Evolutionary conservation across 192 early-diverging fungal species (phyloP).

Genomic region (Fimicolochytrium jonesii): DNA sequence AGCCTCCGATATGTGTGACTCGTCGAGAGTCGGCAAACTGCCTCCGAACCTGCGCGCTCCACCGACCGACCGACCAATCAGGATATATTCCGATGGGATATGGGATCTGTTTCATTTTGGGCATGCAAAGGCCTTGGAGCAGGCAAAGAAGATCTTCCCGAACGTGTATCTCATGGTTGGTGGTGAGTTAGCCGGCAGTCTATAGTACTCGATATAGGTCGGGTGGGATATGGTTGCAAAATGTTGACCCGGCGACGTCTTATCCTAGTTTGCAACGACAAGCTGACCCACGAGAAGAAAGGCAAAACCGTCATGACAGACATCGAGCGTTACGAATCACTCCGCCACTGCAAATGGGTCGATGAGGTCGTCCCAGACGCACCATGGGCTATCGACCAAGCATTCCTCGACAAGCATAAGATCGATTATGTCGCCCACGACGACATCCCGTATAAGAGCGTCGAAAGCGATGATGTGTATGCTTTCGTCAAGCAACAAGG

Average conservation of each 20-base stretch:
- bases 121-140: slow-evolving; percentile 73
- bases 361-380: slow-evolving; percentile 86
- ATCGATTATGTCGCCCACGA: slow-evolving; percentile 91
- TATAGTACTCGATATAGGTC: too few relatives aligned
- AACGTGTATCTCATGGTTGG: slow-evolving; percentile 75
- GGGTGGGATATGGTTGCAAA: too few relatives aligned
- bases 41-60: slow-evolving; percentile 20
- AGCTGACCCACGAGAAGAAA: slow-evolving; percentile 30
- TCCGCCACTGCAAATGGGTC: slow-evolving; percentile 91
- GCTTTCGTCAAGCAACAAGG: slow-evolving; percentile 89
- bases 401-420: slow-evolving; percentile 72
- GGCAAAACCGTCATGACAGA: slow-evolving; percentile 91
- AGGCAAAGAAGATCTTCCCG: slow-evolving; percentile 76
- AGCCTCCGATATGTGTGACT: slow-evolving; percentile 10
- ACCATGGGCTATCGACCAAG: slow-evolving; percentile 74
- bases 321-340: slow-evolving; percentile 84
- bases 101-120: slow-evolving; percentile 84
- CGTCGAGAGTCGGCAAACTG: neutral
- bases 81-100: slow-evolving; percentile 85
- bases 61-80: slow-evolving; percentile 40
- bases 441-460: slow-evolving; percentile 85
- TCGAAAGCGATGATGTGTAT: slow-evolving; percentile 87
- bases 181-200: slow-evolving; percentile 22
- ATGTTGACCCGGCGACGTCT: too few relatives aligned
- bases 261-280: slow-evolving; percentile 30